Base-by-base conservation (phyloP, 345 rosid genomes). In the Rhizophora mangle region DNA sequence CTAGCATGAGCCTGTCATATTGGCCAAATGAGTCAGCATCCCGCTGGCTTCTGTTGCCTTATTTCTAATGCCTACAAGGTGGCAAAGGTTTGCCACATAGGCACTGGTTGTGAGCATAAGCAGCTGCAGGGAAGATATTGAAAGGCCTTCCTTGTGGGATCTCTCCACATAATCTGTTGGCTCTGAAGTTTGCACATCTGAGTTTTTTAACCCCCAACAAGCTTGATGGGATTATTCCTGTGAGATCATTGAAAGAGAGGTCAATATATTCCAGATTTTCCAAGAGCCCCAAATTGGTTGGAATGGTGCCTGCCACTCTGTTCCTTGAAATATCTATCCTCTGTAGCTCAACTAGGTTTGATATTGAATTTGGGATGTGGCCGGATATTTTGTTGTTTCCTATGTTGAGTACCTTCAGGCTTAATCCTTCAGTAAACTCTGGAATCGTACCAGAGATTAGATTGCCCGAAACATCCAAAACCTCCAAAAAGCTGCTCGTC, bases 71-170 rank as follows among this genome's bases (percentile, higher is more conserved):
- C 76, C 81, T 82, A 70, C 98, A 91, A 60, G 93, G 86, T 64
- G 90, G 92, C 76, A 94, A 37, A 6, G 98, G 98, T 68, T 86
- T 89, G 71, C 96, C 98, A 63, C 98, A 94, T 71, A 94, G 77
- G 87, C 98, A 94, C 47, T 87, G 83, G 73, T 91, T 94, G 69
- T 94, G 93, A 59, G 87, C 90, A 83, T 91, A 94, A 64, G 97
- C 96, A 67, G 76, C 84, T 26, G 87, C 82, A 6, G 90, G 96
- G 72, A 94, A 94, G 62, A 89, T 78, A 71, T 84, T 88, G 70
- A 82, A 89, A 34, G 98, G 98, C 70, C 90, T 87, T 26, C 89
- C 88, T 78, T 94, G 97, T 16, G 98, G 98, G 59, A 94, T 94
- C 77, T 80, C 81, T 57, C 98, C 98, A 31, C 98, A 94, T 19